phyloP scores from a whole-genome alignment of 177 flowering plant genomes.

The Vitis hybrid region DNA sequence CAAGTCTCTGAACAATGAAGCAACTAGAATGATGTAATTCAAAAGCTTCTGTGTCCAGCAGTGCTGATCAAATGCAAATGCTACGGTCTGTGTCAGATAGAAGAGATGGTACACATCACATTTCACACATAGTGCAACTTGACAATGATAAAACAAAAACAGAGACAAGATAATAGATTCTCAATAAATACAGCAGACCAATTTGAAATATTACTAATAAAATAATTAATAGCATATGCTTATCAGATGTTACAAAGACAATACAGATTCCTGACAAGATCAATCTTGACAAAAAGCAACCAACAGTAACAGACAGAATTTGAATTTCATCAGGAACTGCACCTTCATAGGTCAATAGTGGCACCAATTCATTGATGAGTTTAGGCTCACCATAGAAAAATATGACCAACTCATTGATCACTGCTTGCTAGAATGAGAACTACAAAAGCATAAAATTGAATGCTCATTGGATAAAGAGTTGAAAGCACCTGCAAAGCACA shows the following conservation, averaged over 20 bases:
- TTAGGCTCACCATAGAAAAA: slow-evolving; percentile 88
- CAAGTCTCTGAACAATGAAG: slow-evolving; percentile 81
- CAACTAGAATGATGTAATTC: slow-evolving; percentile 94
- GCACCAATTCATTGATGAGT: slow-evolving; percentile 80
- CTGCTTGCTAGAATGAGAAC: slow-evolving; percentile 82
- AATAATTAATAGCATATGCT: slow-evolving; percentile 76
- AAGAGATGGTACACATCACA: slow-evolving; percentile 87
- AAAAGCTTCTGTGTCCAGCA: slow-evolving; percentile 87
- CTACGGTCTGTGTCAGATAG: slow-evolving; percentile 83
- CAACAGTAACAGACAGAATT: slow-evolving; percentile 62
- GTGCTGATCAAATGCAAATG: slow-evolving; percentile 87
- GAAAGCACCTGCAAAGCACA: slow-evolving; percentile 89
- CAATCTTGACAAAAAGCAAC: slow-evolving; percentile 93
- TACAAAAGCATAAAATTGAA: slow-evolving; percentile 78
- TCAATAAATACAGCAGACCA: slow-evolving; percentile 86
- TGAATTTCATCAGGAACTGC: slow-evolving; percentile 74
- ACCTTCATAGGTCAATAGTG: slow-evolving; percentile 81
- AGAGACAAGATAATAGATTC: slow-evolving; percentile 77
- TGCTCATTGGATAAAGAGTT: slow-evolving; percentile 66
- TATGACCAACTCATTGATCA: slow-evolving; percentile 67
- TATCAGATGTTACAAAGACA: slow-evolving; percentile 84
- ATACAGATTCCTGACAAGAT: slow-evolving; percentile 69
- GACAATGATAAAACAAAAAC: slow-evolving; percentile 87
- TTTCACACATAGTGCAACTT: slow-evolving; percentile 95
- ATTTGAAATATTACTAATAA: slow-evolving; percentile 56